Base-by-base conservation (phyloP, 495 filamentous ascomycete genomes). In the Lasiosphaeris hirsuta region DNA sequence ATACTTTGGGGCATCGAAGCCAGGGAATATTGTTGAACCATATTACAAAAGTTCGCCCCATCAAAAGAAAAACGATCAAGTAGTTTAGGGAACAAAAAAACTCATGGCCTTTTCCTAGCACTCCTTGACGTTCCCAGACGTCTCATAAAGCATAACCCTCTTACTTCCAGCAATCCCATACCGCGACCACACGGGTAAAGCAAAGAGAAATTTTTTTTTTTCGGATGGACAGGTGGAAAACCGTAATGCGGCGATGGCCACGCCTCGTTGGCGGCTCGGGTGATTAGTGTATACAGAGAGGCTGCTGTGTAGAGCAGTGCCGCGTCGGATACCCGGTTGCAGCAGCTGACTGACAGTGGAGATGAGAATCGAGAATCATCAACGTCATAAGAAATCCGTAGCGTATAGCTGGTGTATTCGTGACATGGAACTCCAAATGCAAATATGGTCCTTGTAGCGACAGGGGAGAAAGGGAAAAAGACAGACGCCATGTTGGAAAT, bases 391-490 rank as follows among this genome's bases (percentile, higher is more conserved):
- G 57, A 69, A 63, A 60, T 66, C 62, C 64, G 53, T 60, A 61
- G 62, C 59, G 62, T 63, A 58, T 65, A 57, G 64, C 62, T 51
- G 56, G 50, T 65, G 61, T 60, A 54, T 63, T 63, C 62, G 54
- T 67, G 37, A 63, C 64, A 64, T 30, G 23, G 47, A 58, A 63
- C 62, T 56, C 41, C 51, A 62, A 62, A 49, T 56, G 54, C 54
- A 56, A 63, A 70, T 65, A 59, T 65, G 65, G 63, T 62, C 59
- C 47, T 59, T 50, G 49, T 62, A 75, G 63, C 57, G 72, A 75
- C 66, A 39, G 69, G 73, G 62, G 51, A 66, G 68, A 69, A 70
- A 56, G 42, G 40, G 58, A 66, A 41, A 37, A 59, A 48, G 37
- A 19, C 36, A 54, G 52, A 56, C 42, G 49, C 52, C 59, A 54